These are phyloP conservation scores for Penicillium desertorum DNA, from an alignment of 495 filamentous ascomycete genomes.

Conservation along the genomic window DNA sequence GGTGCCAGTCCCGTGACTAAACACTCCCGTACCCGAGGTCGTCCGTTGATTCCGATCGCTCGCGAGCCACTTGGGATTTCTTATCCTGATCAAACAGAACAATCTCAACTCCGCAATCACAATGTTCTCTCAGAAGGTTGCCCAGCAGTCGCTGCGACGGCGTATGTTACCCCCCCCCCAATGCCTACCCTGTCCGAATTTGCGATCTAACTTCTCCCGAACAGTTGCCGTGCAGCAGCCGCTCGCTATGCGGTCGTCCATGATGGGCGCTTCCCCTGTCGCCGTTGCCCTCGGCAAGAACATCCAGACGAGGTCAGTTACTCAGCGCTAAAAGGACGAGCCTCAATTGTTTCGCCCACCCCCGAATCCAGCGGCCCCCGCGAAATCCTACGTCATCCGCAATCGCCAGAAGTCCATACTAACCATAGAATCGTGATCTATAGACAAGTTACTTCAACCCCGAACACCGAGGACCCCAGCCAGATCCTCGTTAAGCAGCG, in stretches of 20 bases:
- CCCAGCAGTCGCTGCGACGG: conserved; percentile 66
- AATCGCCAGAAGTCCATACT: conserved; percentile 12
- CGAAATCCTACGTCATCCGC: conserved; percentile 35
- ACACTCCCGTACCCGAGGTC: conserved; percentile 43
- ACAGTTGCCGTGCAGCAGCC: conserved; percentile 53
- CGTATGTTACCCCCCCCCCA: conserved; percentile 46
- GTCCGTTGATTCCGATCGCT: conserved; percentile 38
- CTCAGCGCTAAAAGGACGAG: not conserved
- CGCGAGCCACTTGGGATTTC: conserved; percentile 21
- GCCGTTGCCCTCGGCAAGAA: conserved; percentile 49
- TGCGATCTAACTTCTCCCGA: conserved; percentile 21
- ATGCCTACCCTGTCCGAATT: not conserved
- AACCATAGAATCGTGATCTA: conserved; percentile 16
- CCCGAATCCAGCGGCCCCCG: conserved; percentile 4
- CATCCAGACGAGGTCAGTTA: conserved; percentile 56
- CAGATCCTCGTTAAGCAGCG: conserved; percentile 83
- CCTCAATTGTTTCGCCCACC: not conserved
- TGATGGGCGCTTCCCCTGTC: conserved; percentile 52
- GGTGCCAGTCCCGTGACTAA: conserved; percentile 34
- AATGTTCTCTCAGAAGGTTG: conserved; percentile 68
- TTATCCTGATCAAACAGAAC: conserved; percentile 19
- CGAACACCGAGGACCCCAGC: conserved; percentile 57
- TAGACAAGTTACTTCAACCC: conserved; percentile 56
- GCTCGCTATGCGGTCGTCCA: conserved; percentile 45
- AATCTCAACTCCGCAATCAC: conserved; percentile 31